Base-by-base conservation (phyloP, 345 rosid genomes). In the Crucihimalaya himalaica region DNA sequence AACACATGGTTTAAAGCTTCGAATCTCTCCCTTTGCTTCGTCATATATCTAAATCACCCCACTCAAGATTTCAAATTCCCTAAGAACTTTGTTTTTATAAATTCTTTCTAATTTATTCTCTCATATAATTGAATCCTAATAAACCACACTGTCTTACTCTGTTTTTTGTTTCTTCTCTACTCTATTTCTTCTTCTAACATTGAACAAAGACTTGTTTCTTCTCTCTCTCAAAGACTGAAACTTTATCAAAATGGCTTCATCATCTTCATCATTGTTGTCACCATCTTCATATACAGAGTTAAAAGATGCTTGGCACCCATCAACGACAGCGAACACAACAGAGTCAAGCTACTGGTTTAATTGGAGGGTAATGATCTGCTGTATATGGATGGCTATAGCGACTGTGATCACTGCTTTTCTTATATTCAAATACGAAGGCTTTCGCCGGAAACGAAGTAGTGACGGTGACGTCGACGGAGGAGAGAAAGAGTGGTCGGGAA, bases 351-450 rank as follows among this genome's bases (percentile, higher is more conserved):
- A 92, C 84, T 96, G 99, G 99, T 64, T 87, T 57, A 96, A 87
- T 73, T 96, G 99, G 99, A 87, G 97, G 80, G 89, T 92, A 51
- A 75, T 81, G 67, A 70, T 96, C 34, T 96, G 97, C 63, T 86
- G 75, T 31, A 56, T 83, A 55, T 90, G 92, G 97, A 72, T 89
- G 32, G 62, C 85, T 14, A 18, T 81, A 20, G 68, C 86, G 0
- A 70, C 72, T 48, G 56, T 63, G 40, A 73, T 84, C 7, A 76
- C 94, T 10, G 84, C 78, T 10, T 25, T 81, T 74, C 84, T 90
- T 16, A 84, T 92, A 74, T 80, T 89, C 89, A 88, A 83, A 77
- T 79, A 81, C 58, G 98, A 92, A 80, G 79, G 80, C 1, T 79
- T 70, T 50, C 76, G 79, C 9, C 57, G 63, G 68, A 79, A 70